A percentile compares a stretch with the other conserved stretches of the same genome.
These are phyloP conservation scores for Vigna mungo DNA, from an alignment of 306 rosid species.

Conservation along the genomic window DNA sequence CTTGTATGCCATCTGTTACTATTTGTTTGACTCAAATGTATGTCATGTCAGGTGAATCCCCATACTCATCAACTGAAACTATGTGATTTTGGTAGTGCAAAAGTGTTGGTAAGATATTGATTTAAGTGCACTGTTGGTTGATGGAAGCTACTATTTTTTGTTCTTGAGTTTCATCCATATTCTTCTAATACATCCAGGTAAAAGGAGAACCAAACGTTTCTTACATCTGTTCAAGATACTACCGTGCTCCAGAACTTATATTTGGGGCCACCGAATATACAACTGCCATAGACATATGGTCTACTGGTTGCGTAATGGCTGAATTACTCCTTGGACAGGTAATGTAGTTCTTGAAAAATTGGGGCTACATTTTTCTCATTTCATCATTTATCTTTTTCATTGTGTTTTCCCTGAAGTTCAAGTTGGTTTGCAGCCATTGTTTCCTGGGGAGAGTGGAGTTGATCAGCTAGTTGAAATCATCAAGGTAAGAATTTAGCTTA, in stretches of 20 bases:
- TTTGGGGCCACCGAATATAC: slow-evolving; percentile 99
- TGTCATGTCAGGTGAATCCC: slow-evolving; percentile 85
- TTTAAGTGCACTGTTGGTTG: slow-evolving; percentile 38
- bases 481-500: slow-evolving; percentile 63
- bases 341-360: slow-evolving; percentile 41
- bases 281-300: slow-evolving; percentile 98
- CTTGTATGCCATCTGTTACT: slow-evolving; percentile 21
- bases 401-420: slow-evolving; percentile 42
- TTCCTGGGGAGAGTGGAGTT: slow-evolving; percentile 99
- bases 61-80: slow-evolving; percentile 97
- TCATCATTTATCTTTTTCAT: slow-evolving; percentile 8
- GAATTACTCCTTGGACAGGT: slow-evolving; percentile 99
- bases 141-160: slow-evolving; percentile 29
- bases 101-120: slow-evolving; percentile 80
- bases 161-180: slow-evolving; percentile 34
- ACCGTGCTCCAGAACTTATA: slow-evolving; percentile 98
- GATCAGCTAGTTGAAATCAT: slow-evolving; percentile 99
- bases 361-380: background rate
- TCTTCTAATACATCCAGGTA: slow-evolving; percentile 71
- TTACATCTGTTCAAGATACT: slow-evolving; percentile 98
- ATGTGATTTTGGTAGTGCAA: slow-evolving; percentile 99
- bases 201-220: slow-evolving; percentile 99
- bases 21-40: slow-evolving; percentile 44
- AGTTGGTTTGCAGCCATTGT: slow-evolving; percentile 82
- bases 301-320: slow-evolving; percentile 99